Conservation (phyloP, 306 rosid species). For the Vigna radiata region DNA sequence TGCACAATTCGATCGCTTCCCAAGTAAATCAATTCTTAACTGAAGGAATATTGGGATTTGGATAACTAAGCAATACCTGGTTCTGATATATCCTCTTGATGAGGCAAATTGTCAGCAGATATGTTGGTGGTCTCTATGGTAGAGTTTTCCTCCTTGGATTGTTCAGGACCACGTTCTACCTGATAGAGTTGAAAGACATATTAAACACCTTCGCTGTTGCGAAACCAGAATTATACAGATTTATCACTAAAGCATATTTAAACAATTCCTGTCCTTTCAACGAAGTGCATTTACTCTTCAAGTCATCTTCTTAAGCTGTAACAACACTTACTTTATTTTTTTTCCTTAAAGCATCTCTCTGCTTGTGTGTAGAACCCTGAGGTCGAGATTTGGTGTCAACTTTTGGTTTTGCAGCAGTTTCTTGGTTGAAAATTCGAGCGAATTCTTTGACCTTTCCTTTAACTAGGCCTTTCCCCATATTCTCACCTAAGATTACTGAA, state of each 20-base stretch:
- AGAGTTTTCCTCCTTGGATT: conserved; percentile 47
- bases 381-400: conserved; percentile 48
- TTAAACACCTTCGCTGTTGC: conserved; percentile 30
- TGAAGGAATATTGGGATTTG: conserved; percentile 10
- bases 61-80: conserved; percentile 62
- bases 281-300: conserved; percentile 42
- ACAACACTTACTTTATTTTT: conserved; percentile 51
- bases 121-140: conserved; percentile 43
- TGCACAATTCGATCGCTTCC: conserved; percentile 1
- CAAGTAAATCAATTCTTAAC: conserved; percentile 35
- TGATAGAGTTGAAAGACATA: conserved; percentile 50
- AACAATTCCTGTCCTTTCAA: conserved; percentile 27
- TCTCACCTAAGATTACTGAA: conserved; percentile 53
- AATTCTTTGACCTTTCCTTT: conserved; percentile 83
- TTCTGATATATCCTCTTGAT: conserved; percentile 52
- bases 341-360: conserved; percentile 40
- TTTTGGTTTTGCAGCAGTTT: conserved; percentile 52
- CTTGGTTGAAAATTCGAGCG: conserved; percentile 84
- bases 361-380: conserved; percentile 53
- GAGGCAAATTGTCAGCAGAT: conserved; percentile 40
- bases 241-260: conserved; percentile 34
- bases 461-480: conserved; percentile 55
- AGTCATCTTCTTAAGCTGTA: conserved; percentile 34
- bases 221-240: conserved; percentile 31
- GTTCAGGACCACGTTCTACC: conserved; percentile 54